Base-by-base conservation (phyloP, 345 rosid genomes). In the Eucalyptus globulus region DNA sequence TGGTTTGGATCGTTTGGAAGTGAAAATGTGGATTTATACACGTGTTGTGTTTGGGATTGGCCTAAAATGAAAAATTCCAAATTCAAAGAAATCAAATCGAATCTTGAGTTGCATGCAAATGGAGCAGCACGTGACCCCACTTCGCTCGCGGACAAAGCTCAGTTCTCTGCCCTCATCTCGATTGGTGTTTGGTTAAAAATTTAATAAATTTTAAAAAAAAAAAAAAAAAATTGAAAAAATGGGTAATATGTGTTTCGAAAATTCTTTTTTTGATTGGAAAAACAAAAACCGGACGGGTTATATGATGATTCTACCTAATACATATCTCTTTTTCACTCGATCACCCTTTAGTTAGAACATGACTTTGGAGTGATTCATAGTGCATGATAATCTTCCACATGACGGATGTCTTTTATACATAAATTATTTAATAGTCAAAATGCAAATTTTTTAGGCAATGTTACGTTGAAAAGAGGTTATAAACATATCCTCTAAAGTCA, bases 161-260 rank as follows among this genome's bases (percentile, higher is more conserved):
- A 11, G 43, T 9, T 76, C 26, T 76, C 53, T 19, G 16, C 47
- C 24, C 83, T 21, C 47, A 11, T 40, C 83, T 40, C 9, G 27
- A 37, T 22, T 10, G 16, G 83, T 11, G 47, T 21, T 40, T 76
- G 16, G 47, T 6, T 40, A 11, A 76, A 37, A 11, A 62, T 12
- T 12, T 40, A 40, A 43, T 5, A 43, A 43, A 43, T 1, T 1
- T 43, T 40, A 40, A 40, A 37, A 37, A 37, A 4, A 34, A 34
- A 34, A 9, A 9, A 56, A 54, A 8, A 8, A 17, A 3, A 0
- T 22, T 56, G 1, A 0, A 9, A 27, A 62, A 62, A 12, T 12
- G 69, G 34, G 17, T 27, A 27, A 29, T 62, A 1, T 62, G 69
- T 29, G 69, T 27, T 62, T 62, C 69, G 9, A 29, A 29, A 49